A percentile compares a stretch with the other conserved stretches of the same genome.
Conservation (phyloP, 2,329 filamentous ascomycete species). For the Trichophaea hybrida region DNA sequence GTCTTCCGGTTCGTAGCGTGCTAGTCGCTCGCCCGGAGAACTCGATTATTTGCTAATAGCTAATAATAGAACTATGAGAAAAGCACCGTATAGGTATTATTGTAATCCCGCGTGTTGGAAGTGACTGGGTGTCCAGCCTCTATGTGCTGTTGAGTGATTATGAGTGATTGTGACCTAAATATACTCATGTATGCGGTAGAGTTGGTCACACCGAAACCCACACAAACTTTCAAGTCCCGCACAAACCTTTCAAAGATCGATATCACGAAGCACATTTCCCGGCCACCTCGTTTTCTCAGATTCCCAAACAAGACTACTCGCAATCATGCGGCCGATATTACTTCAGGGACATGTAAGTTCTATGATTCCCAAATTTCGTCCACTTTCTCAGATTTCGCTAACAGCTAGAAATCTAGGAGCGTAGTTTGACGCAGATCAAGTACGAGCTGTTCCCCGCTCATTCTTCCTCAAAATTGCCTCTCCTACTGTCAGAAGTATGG, state of each 20-base stretch:
- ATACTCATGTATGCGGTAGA: neutral
- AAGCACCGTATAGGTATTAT: neutral
- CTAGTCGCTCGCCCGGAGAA: conserved; percentile 31
- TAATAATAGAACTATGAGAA: too few species aligned
- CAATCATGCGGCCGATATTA: conserved; percentile 88
- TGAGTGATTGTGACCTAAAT: neutral
- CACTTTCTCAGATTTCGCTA: neutral
- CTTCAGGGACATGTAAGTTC: conserved; percentile 73
- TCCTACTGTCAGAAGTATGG: neutral
- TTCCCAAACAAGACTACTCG: conserved; percentile 26
- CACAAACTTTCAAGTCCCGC: conserved; percentile 10
- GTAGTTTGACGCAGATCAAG: conserved; percentile 51
- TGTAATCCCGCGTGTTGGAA: neutral
- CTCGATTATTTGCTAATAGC: too few species aligned
- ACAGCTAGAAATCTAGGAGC: conserved; percentile 17
- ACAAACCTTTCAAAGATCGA: neutral
- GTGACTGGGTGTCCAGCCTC: neutral
- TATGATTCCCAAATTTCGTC: neutral
- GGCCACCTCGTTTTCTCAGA: neutral
- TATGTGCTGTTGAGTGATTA: neutral
- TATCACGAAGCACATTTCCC: conserved; percentile 8
- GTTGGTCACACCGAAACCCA: conserved; percentile 5
- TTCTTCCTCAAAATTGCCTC: neutral
- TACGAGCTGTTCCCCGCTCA: conserved; percentile 33
- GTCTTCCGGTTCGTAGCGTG: conserved; percentile 70